A percentile compares a stretch with the other conserved stretches of the same genome.
Evolutionary conservation across 257 asterid species (phyloP).

Genomic region (Gentiana macrophylla): DNA sequence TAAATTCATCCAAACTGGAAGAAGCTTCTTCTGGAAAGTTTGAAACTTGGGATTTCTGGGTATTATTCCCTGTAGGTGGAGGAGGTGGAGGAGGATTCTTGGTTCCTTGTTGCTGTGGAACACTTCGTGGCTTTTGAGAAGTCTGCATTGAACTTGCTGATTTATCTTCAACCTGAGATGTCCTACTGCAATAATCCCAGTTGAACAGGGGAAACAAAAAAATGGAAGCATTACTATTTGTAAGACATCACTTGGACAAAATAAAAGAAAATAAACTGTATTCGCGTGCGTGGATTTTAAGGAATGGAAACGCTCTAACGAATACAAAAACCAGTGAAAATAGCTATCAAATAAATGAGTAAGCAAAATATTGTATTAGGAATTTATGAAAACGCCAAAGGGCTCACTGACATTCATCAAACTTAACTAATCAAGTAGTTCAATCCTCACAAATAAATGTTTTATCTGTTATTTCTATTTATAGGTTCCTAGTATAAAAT

Average conservation of each 20-base stretch:
- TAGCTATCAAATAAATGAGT: no score
- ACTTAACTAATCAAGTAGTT: no score
- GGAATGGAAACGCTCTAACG: no score
- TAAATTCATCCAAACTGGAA: slow-evolving; percentile 44
- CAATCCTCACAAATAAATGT: no score
- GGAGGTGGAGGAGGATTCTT: slow-evolving; percentile 22
- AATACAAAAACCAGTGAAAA: no score
- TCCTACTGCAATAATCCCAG: slow-evolving; percentile 9
- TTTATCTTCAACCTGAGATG: slow-evolving; percentile 27
- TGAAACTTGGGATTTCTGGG: slow-evolving; percentile 14
- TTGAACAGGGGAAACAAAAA: neutral
- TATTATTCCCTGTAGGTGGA: slow-evolving; percentile 3
- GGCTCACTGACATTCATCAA: no score
- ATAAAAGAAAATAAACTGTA: neutral
- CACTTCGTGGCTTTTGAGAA: slow-evolving; percentile 15
- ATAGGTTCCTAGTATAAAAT: no score
- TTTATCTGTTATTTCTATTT: no score
- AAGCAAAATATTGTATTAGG: no score
- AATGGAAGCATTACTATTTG: neutral
- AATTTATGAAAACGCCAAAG: no score
- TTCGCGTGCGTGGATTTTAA: no score
- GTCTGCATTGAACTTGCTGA: slow-evolving; percentile 19
- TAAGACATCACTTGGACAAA: neutral
- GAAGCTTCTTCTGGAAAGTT: slow-evolving; percentile 21
- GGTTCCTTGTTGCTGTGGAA: slow-evolving; percentile 33